Evolutionary conservation across 192 early-diverging fungal genomes (phyloP).

Genomic region (Spizellomyces punctatus): DNA sequence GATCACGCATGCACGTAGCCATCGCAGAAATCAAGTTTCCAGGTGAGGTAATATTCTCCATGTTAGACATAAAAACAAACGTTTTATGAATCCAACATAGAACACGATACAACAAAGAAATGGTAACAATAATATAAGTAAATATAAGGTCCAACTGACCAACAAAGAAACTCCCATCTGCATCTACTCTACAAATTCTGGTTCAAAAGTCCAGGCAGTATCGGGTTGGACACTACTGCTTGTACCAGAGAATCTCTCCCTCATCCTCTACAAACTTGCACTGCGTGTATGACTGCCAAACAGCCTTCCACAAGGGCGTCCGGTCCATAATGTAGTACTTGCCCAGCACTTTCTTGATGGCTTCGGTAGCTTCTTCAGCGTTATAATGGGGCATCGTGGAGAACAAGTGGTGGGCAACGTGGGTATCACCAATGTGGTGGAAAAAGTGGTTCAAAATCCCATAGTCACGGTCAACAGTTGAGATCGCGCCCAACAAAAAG

Average conservation of each 20-base stretch:
- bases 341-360: constrained; percentile 80
- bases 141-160: no score
- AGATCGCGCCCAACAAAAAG: constrained; percentile 90
- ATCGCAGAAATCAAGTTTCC: no score
- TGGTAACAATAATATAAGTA: no score
- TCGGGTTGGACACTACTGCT: constrained; percentile 17
- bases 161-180: no score
- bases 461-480: constrained; percentile 88
- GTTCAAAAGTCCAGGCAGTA: no score
- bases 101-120: no score
- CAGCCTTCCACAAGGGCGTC: constrained; percentile 65
- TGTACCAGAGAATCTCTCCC: constrained; percentile 57
- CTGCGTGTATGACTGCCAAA: constrained; percentile 67
- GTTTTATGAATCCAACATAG: no score
- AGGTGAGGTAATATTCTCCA: no score
- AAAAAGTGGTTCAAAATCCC: constrained; percentile 83
- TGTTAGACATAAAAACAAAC: no score
- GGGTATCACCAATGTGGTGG: constrained; percentile 83
- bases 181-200: no score
- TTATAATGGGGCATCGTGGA: constrained; percentile 98
- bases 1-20: no score
- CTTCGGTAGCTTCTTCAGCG: constrained; percentile 79
- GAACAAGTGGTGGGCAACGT: constrained; percentile 96
- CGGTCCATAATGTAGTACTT: constrained; percentile 78
- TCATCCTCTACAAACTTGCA: constrained; percentile 95